Percentiles rank a stretch among this genome's conserved stretches.
These are phyloP conservation scores for Chlorencoelia australis DNA, from an alignment of 2,329 filamentous ascomycete species.

Conservation along the genomic window DNA sequence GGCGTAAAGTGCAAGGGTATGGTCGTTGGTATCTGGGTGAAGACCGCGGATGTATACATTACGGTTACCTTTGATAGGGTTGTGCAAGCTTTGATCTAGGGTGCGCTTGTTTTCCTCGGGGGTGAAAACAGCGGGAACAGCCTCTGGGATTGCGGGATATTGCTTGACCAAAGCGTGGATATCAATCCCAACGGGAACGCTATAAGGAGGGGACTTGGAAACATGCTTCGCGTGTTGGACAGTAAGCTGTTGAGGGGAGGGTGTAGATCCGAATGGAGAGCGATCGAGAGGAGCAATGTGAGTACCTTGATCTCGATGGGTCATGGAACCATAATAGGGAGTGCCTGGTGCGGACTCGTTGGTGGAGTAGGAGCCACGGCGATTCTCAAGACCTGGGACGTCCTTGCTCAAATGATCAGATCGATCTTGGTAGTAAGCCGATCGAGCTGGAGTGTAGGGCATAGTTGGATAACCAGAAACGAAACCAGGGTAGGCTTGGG, in stretches of 20 bases:
- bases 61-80: constrained; percentile 81
- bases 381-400: constrained; percentile 53
- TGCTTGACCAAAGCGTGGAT: constrained; percentile 59
- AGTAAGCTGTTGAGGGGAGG: constrained; percentile 52
- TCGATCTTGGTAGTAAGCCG: constrained; percentile 24
- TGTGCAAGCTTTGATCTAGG: constrained; percentile 88
- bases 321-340: constrained; percentile 50
- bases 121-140: constrained; percentile 82
- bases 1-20: constrained; percentile 73
- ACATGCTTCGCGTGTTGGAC: constrained; percentile 30
- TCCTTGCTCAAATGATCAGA: constrained; percentile 29
- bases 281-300: constrained; percentile 50
- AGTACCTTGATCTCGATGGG: constrained; percentile 49
- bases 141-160: constrained; percentile 75
- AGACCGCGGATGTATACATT: constrained; percentile 98
- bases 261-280: constrained; percentile 52
- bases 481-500: constrained; percentile 27
- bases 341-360: constrained; percentile 57
- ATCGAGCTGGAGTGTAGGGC: constrained; percentile 22
- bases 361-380: constrained; percentile 57
- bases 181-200: constrained; percentile 25
- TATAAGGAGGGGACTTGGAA: constrained; percentile 24
- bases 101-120: constrained; percentile 80
- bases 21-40: constrained; percentile 89
- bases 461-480: constrained; percentile 23